Percentiles rank a stretch among this genome's conserved stretches.
Evolutionary conservation across 306 rosid species (phyloP).

Genomic region (Vachellia pachyceras): DNA sequence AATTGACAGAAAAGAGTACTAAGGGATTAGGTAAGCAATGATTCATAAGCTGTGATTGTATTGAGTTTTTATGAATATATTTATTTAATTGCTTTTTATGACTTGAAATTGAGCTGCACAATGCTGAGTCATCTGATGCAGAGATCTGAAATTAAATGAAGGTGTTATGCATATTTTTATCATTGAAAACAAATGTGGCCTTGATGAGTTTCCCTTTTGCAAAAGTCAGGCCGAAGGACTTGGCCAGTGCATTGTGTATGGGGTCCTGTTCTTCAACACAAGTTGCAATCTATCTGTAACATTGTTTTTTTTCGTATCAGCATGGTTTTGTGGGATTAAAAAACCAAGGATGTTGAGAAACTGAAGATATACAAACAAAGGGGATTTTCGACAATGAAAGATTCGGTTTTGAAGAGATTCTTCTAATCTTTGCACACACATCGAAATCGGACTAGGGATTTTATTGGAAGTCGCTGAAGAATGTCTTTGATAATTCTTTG

Average conservation of each 20-base stretch:
- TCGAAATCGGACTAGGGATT: too few species aligned
- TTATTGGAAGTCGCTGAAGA: too few species aligned
- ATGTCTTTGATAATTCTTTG: too few species aligned
- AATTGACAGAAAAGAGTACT: neutral
- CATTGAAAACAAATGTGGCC: neutral
- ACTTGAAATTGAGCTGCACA: neutral
- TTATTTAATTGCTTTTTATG: slow-evolving; percentile 3
- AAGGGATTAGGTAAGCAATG: slow-evolving; percentile 3
- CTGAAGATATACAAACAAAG: too few species aligned
- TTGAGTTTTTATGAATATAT: neutral
- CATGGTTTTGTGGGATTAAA: too few species aligned
- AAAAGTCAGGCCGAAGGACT: neutral
- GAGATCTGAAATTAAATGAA: neutral
- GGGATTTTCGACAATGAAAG: too few species aligned
- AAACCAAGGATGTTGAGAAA: too few species aligned
- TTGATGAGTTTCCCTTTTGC: neutral
- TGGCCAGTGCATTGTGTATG: neutral
- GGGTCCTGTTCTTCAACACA: too few species aligned
- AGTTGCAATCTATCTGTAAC: too few species aligned
- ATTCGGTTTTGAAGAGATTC: too few species aligned
- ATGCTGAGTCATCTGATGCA: neutral
- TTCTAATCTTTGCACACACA: too few species aligned
- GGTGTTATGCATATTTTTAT: neutral
- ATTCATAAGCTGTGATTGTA: slow-evolving; percentile 3
- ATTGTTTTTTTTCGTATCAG: too few species aligned